Conservation (phyloP, 164 flowering plant species). For the Magnolia changhungtana region DNA sequence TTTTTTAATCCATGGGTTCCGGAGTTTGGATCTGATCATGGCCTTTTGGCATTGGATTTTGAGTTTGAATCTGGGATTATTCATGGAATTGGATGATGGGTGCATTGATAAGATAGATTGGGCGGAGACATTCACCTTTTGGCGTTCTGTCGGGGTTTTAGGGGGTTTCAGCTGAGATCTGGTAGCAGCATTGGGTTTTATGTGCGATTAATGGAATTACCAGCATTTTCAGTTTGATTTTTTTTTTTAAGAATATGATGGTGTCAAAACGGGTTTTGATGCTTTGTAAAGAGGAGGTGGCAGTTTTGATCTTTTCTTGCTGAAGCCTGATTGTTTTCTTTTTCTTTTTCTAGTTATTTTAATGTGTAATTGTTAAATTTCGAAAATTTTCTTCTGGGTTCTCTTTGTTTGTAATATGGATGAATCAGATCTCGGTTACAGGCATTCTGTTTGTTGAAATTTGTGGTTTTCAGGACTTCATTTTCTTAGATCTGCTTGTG, state of each 20-base stretch:
- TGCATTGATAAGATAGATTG: background rate
- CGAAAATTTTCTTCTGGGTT: background rate
- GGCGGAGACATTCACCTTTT: background rate
- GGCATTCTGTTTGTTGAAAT: background rate
- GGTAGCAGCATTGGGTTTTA: background rate
- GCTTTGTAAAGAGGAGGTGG: background rate
- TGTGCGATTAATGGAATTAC: background rate
- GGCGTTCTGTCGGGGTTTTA: background rate
- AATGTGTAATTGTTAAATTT: background rate
- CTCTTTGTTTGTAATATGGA: background rate
- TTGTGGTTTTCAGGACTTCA: background rate
- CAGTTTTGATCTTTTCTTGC: background rate
- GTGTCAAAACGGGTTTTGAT: background rate
- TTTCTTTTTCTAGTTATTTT: background rate
- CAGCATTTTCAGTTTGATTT: background rate
- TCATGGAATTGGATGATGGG: background rate
- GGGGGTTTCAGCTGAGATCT: conserved; percentile 12
- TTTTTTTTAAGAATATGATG: background rate
- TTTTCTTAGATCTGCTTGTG: background rate
- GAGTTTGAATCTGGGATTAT: background rate
- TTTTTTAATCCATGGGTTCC: background rate
- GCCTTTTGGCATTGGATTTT: background rate
- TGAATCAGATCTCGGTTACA: background rate
- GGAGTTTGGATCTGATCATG: conserved; percentile 1
- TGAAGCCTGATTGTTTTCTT: background rate